These are phyloP conservation scores for Chenopodium berlandieri DNA, from an alignment of 148 eudicot genomes.

Conservation along the genomic window DNA sequence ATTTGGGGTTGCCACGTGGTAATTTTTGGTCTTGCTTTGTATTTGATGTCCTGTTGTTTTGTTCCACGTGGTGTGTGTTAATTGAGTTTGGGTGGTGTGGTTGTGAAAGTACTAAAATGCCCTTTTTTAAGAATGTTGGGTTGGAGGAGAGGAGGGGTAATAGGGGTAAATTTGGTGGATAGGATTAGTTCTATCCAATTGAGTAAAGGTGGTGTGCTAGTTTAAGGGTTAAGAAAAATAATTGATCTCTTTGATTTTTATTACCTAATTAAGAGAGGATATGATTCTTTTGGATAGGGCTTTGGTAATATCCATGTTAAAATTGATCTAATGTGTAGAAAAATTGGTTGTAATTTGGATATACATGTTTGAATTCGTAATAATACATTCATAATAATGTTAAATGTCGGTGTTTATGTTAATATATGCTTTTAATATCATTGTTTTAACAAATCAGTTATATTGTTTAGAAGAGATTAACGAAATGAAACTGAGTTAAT, in stretches of 20 bases:
- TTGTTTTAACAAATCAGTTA: no score
- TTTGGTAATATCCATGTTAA: no score
- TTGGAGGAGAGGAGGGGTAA: background rate
- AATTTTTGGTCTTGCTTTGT: background rate
- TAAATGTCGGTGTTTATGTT: no score
- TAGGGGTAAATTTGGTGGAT: background rate
- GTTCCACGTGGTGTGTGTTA: background rate
- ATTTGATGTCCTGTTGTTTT: constrained; percentile 3
- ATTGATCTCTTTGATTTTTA: background rate
- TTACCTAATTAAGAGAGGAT: no score
- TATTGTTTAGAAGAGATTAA: no score
- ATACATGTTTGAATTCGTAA: no score
- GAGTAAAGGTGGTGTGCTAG: background rate
- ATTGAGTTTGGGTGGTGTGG: background rate
- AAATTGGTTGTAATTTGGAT: no score
- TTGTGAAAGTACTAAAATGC: background rate
- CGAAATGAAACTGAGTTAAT: no score
- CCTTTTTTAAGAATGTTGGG: background rate
- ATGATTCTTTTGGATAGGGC: no score
- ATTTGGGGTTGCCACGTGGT: constrained; percentile 40
- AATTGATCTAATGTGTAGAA: no score
- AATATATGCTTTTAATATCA: no score
- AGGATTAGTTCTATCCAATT: background rate
- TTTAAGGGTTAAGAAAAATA: background rate
- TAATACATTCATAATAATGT: no score